phyloP scores from a whole-genome alignment of 1,284 basidiomycete species.

The Blastosporella zonata region DNA sequence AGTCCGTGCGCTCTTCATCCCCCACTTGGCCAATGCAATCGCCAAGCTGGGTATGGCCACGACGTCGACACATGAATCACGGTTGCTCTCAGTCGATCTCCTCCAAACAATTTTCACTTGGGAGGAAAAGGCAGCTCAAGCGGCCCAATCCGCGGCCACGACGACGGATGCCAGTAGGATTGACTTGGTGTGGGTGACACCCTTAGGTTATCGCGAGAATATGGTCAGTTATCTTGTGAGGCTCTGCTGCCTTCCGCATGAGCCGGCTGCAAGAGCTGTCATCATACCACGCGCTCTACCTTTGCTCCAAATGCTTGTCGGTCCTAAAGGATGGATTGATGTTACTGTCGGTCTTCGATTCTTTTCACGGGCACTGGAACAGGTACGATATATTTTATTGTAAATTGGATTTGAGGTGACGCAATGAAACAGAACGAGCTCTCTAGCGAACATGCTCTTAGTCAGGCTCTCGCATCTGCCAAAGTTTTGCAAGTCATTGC shows the following conservation, averaged over 20 bases:
- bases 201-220: constrained; percentile 80
- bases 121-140: constrained; percentile 66
- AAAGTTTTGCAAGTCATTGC: constrained; percentile 90
- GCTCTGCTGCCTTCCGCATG: constrained; percentile 75
- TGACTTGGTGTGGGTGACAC: constrained; percentile 63
- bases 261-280: constrained; percentile 60
- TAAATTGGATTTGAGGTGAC: background rate
- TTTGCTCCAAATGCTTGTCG: constrained; percentile 81
- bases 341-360: constrained; percentile 91
- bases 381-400: constrained; percentile 45
- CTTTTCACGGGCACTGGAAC: constrained; percentile 81
- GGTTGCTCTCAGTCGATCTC: constrained; percentile 80
- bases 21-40: constrained; percentile 91
- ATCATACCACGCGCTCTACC: constrained; percentile 77
- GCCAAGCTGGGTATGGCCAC: constrained; percentile 83
- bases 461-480: constrained; percentile 79
- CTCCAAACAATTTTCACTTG: constrained; percentile 86
- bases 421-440: constrained; percentile 60
- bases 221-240: constrained; percentile 94
- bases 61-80: constrained; percentile 77
- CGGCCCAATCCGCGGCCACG: constrained; percentile 14
- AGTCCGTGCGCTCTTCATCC: constrained; percentile 92
- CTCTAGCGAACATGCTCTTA: constrained; percentile 60
- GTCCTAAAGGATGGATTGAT: constrained; percentile 87
- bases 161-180: constrained; percentile 22